Conservation (phyloP, 2,329 filamentous ascomycete species). For the Fusarium chlamydosporum region DNA sequence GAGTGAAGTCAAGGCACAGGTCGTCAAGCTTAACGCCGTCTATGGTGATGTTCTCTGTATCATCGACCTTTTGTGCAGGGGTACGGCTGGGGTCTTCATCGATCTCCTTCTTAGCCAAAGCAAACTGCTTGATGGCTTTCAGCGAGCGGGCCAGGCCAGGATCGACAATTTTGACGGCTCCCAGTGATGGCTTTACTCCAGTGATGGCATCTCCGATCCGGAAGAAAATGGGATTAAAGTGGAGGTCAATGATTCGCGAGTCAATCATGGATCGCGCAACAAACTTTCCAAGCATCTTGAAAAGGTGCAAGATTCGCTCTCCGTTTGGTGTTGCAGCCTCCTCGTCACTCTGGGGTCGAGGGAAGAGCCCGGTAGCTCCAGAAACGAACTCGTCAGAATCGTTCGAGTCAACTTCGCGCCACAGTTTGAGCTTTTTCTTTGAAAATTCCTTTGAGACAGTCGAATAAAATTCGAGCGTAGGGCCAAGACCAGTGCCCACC, state of each 20-base stretch:
- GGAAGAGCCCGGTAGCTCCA: conserved; percentile 87
- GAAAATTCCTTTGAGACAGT: conserved; percentile 97
- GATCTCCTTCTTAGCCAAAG: conserved; percentile 83
- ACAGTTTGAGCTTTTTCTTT: conserved; percentile 96
- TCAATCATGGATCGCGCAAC: conserved; percentile 98
- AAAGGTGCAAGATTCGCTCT: conserved; percentile 89
- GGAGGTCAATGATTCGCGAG: conserved; percentile 96
- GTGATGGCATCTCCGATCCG: conserved; percentile 81
- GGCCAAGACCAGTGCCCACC: conserved; percentile 94
- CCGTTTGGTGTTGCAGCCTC: conserved; percentile 81
- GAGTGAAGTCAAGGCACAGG: conserved; percentile 90
- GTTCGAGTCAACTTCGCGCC: conserved; percentile 88
- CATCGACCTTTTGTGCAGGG: conserved; percentile 77
- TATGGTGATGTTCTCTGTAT: conserved; percentile 77
- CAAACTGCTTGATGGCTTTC: conserved; percentile 89
- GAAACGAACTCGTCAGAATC: conserved; percentile 86
- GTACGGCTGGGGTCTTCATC: conserved; percentile 78
- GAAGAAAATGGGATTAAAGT: conserved; percentile 98
- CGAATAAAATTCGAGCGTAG: conserved; percentile 97
- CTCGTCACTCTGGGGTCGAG: conserved; percentile 86
- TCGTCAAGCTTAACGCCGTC: conserved; percentile 87
- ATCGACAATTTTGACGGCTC: conserved; percentile 91
- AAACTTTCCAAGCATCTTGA: conserved; percentile 96
- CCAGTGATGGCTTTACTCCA: conserved; percentile 83
- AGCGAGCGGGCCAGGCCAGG: conserved; percentile 87